Percentiles rank a stretch among this genome's conserved stretches.
These are phyloP conservation scores for Prunus mira DNA, from an alignment of 306 rosid genomes.

Conservation along the genomic window DNA sequence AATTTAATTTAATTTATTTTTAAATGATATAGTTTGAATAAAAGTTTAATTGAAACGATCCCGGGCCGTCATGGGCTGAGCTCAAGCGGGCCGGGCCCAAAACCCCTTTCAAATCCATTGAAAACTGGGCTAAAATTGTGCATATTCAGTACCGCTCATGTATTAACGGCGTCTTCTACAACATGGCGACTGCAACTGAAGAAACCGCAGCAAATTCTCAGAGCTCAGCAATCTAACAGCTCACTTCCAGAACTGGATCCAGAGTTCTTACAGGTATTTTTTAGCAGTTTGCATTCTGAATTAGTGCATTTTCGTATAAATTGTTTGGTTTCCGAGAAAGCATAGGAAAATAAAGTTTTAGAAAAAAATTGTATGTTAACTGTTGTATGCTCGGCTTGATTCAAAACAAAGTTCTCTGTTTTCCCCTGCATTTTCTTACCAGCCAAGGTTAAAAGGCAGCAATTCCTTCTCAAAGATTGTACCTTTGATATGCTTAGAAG, in stretches of 20 bases:
- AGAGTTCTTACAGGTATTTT: background rate
- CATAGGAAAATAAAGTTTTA: background rate
- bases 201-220: background rate
- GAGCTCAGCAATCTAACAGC: conserved; percentile 1
- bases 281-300: background rate
- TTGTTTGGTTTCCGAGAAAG: background rate
- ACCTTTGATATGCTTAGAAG: background rate
- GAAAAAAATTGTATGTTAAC: background rate
- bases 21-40: no score
- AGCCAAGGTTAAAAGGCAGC: background rate
- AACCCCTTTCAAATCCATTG: background rate
- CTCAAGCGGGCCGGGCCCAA: background rate
- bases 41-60: no score
- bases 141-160: no score
- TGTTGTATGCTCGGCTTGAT: background rate
- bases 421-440: background rate
- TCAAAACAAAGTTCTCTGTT: background rate
- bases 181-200: background rate
- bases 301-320: background rate
- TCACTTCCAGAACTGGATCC: conserved; percentile 3
- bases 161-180: background rate
- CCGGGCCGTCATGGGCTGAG: no score
- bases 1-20: no score
- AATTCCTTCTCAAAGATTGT: background rate
- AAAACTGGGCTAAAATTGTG: background rate